These are phyloP conservation scores for Epichloe amarillans DNA, from an alignment of 2,329 filamentous ascomycete species.

Conservation along the genomic window DNA sequence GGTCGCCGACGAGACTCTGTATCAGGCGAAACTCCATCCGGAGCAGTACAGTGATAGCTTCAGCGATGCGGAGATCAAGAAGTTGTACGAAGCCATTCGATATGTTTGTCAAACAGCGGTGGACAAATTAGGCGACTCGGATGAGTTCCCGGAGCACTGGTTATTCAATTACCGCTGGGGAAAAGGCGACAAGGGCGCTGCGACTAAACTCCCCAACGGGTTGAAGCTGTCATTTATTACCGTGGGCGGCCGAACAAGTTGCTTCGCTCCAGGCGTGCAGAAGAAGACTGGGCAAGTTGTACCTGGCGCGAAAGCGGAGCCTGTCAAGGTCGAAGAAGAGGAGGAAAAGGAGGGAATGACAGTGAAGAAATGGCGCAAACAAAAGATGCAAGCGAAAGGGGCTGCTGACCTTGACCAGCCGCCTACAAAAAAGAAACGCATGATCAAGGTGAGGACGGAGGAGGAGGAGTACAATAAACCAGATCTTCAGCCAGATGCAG, in stretches of 20 bases:
- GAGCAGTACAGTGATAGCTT: constrained; percentile 88
- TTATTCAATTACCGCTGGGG: constrained; percentile 81
- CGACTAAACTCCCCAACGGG: constrained; percentile 62
- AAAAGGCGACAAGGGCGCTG: constrained; percentile 66
- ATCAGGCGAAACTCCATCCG: constrained; percentile 77
- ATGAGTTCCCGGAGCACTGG: constrained; percentile 77
- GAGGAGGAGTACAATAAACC: constrained; percentile 3
- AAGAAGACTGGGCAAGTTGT: constrained; percentile 52
- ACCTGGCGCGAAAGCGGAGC: constrained; percentile 30
- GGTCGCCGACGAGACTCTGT: constrained; percentile 91
- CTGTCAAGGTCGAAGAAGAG: constrained; percentile 16
- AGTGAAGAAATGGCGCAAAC: constrained; percentile 14
- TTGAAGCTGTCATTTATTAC: constrained; percentile 76
- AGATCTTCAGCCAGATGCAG: constrained; percentile 3
- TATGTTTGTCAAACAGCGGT: constrained; percentile 72
- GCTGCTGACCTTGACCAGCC: constrained; percentile 13
- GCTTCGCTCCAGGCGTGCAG: constrained; percentile 72
- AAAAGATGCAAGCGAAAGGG: constrained; percentile 12
- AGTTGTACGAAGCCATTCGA: constrained; percentile 58
- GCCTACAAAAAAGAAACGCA: constrained; percentile 16
- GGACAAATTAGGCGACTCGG: constrained; percentile 66
- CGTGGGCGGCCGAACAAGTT: constrained; percentile 83
- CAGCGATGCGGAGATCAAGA: constrained; percentile 53
- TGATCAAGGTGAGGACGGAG: constrained; percentile 9
- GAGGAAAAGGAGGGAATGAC: constrained; percentile 9